These are phyloP conservation scores for Fistulinella cinereoalba DNA, from an alignment of 1,284 basidiomycete species.

Conservation along the genomic window DNA sequence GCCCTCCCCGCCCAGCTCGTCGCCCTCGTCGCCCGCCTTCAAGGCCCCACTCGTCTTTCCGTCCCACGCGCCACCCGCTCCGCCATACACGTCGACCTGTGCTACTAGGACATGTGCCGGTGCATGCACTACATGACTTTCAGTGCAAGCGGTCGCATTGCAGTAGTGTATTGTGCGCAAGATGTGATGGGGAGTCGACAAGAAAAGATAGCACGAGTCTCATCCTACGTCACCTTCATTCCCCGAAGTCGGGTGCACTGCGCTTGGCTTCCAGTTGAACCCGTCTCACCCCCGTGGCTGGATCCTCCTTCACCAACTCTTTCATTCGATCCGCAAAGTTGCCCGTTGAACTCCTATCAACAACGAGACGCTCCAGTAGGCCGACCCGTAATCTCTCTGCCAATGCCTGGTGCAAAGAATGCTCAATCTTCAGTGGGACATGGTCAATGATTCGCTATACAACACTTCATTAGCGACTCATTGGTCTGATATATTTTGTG, in stretches of 20 bases:
- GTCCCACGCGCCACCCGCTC: no score
- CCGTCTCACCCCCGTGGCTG: slow-evolving; percentile 32
- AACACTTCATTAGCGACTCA: neutral
- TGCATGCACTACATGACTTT: no score
- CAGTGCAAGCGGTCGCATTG: no score
- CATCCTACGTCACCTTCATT: slow-evolving; percentile 31
- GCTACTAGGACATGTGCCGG: no score
- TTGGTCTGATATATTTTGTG: slow-evolving; percentile 5
- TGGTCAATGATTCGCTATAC: slow-evolving; percentile 54
- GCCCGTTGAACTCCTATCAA: slow-evolving; percentile 8
- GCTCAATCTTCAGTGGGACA: slow-evolving; percentile 50
- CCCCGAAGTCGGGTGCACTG: slow-evolving; percentile 31
- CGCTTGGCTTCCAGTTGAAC: slow-evolving; percentile 29
- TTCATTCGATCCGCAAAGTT: slow-evolving; percentile 29
- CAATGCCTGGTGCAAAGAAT: slow-evolving; percentile 44
- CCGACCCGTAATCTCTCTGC: slow-evolving; percentile 36
- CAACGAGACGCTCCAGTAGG: slow-evolving; percentile 40
- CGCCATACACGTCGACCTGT: no score
- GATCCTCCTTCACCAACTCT: slow-evolving; percentile 46
- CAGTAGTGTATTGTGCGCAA: no score
- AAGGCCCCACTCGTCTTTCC: no score
- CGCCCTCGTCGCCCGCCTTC: no score
- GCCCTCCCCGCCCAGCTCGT: no score
- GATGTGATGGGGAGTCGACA: no score
- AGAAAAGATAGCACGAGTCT: neutral